These are phyloP conservation scores for Kluyveromyces siamensis DNA, from an alignment of 805 yeast species.

Conservation along the genomic window DNA sequence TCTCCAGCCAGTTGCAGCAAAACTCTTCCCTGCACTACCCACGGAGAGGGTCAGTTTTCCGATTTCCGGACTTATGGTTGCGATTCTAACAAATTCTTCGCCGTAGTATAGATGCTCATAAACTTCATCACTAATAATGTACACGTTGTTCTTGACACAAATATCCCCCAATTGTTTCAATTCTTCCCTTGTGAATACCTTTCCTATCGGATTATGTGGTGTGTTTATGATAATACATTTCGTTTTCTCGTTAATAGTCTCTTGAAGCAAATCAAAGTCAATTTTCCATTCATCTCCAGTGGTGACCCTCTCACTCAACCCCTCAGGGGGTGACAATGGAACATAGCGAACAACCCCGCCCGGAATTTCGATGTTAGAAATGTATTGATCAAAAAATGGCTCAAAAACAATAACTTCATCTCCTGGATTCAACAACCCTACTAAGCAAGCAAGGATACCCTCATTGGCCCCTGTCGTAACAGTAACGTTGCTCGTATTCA, in stretches of 20 bases:
- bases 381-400: slow-evolving; percentile 95
- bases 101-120: slow-evolving; percentile 82
- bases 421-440: slow-evolving; percentile 76
- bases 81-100: slow-evolving; percentile 66
- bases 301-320: slow-evolving; percentile 52
- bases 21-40: slow-evolving; percentile 95
- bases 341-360: slow-evolving; percentile 90
- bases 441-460: slow-evolving; percentile 78
- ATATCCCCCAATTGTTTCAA: slow-evolving; percentile 65
- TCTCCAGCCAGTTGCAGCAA: slow-evolving; percentile 99
- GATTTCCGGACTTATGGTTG: slow-evolving; percentile 72
- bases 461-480: slow-evolving; percentile 97
- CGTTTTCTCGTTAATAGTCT: slow-evolving; percentile 64
- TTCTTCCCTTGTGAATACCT: slow-evolving; percentile 72
- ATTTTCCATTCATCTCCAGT: slow-evolving; percentile 82
- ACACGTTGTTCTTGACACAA: slow-evolving; percentile 76
- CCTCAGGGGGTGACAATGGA: slow-evolving; percentile 74
- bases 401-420: slow-evolving; percentile 96
- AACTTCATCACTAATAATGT: slow-evolving; percentile 87
- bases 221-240: slow-evolving; percentile 83
- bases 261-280: slow-evolving; percentile 68
- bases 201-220: slow-evolving; percentile 96
- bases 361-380: slow-evolving; percentile 84
- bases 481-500: slow-evolving; percentile 36
- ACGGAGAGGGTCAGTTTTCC: slow-evolving; percentile 75